Conservation (phyloP, 352 stramenopile genomes). For the Phytopythium chamaehyphon region DNA sequence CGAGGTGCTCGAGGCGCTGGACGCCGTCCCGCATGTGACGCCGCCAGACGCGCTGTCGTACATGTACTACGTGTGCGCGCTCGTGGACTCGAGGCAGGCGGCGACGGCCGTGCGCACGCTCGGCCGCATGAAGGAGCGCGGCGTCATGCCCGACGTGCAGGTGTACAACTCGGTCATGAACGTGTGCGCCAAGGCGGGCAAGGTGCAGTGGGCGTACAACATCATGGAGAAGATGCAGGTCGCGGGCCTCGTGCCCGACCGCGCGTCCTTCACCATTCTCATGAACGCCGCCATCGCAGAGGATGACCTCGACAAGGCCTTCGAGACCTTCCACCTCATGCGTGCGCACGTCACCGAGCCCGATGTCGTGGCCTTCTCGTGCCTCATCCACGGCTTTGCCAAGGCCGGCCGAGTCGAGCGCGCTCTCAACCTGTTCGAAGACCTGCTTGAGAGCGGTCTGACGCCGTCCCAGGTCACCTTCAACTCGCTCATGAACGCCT, state of each 20-base stretch:
- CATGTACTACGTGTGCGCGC: slow-evolving; percentile 71
- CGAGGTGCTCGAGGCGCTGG: slow-evolving; percentile 31
- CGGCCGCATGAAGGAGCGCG: slow-evolving; percentile 76
- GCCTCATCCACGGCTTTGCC: slow-evolving; percentile 71
- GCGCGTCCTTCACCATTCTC: slow-evolving; percentile 73
- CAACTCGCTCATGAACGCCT: slow-evolving; percentile 77
- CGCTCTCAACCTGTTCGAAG: slow-evolving; percentile 70
- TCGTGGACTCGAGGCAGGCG: slow-evolving; percentile 39
- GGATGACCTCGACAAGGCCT: slow-evolving; percentile 71
- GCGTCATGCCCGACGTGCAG: slow-evolving; percentile 44
- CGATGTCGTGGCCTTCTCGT: slow-evolving; percentile 65
- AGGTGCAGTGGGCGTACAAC: slow-evolving; percentile 77
- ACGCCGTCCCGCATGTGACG: slow-evolving; percentile 44
- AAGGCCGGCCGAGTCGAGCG: slow-evolving; percentile 72
- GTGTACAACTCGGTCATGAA: slow-evolving; percentile 85
- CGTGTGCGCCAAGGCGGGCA: slow-evolving; percentile 61
- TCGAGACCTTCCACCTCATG: slow-evolving; percentile 85
- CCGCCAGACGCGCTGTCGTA: slow-evolving; percentile 59
- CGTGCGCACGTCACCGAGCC: slow-evolving; percentile 66
- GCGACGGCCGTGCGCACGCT: slow-evolving; percentile 64
- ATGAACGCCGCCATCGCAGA: slow-evolving; percentile 76
- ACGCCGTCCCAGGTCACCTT: slow-evolving; percentile 73
- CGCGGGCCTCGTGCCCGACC: slow-evolving; percentile 53
- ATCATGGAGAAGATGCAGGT: slow-evolving; percentile 86
- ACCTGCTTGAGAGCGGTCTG: slow-evolving; percentile 64